Percentiles rank a stretch among this genome's conserved stretches.
These are phyloP conservation scores for Aspergillus brasiliensis DNA, from an alignment of 2,329 filamentous ascomycete species.

Conservation along the genomic window DNA sequence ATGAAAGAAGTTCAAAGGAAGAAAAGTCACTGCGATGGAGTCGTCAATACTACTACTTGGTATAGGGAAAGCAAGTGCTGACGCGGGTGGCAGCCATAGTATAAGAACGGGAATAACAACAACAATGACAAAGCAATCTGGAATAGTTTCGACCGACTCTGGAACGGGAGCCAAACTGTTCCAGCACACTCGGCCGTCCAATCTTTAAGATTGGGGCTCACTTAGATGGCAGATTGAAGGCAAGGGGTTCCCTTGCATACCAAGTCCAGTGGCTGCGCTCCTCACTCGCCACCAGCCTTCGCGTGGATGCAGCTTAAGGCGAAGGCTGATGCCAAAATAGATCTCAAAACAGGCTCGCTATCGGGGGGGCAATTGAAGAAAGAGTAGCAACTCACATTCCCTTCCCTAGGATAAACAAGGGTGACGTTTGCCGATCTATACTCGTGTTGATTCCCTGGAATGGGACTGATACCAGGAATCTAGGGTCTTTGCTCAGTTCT, in stretches of 20 bases:
- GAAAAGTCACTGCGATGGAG: not conserved
- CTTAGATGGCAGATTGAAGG: slow-evolving; percentile 11
- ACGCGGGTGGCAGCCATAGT: slow-evolving; percentile 5
- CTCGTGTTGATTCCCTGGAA: not conserved
- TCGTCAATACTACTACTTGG: not conserved
- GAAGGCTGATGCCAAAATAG: not conserved
- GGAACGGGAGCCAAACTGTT: not conserved
- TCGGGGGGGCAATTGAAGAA: not conserved
- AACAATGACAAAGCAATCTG: slow-evolving; percentile 12
- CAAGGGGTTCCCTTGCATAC: slow-evolving; percentile 18
- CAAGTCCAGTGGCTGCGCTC: slow-evolving; percentile 7
- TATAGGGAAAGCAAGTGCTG: not conserved
- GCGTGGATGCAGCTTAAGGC: not conserved
- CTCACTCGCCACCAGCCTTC: slow-evolving; percentile 9
- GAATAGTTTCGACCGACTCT: not conserved
- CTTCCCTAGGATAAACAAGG: not conserved
- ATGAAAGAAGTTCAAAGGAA: not conserved
- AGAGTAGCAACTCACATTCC: not conserved
- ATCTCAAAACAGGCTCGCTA: not conserved
- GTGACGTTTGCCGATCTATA: not conserved
- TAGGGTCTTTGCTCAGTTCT: slow-evolving; percentile 4
- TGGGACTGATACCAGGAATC: slow-evolving; percentile 8
- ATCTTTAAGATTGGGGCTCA: not conserved
- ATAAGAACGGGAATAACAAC: slow-evolving; percentile 16
- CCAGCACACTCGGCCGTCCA: slow-evolving; percentile 1